Conservation (phyloP, 805 yeast species). For the Starmerella apicola region DNA sequence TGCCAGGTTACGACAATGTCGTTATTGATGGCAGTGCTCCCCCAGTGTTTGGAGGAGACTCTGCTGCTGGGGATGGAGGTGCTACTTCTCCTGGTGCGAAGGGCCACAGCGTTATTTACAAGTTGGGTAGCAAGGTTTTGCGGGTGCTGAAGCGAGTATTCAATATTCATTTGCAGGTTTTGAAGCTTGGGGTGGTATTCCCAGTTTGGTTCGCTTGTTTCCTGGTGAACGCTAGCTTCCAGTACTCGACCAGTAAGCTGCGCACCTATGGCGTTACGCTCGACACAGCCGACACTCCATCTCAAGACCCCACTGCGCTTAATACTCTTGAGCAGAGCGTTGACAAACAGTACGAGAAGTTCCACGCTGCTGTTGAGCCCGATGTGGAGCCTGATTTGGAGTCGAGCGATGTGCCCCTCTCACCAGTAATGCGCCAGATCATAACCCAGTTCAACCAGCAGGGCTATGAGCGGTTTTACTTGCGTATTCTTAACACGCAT, state of each 20-base stretch:
- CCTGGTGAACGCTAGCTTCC: conserved; percentile 34
- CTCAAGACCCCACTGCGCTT: too few relatives aligned
- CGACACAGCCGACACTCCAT: background rate
- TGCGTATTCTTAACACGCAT: conserved; percentile 51
- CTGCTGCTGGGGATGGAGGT: background rate
- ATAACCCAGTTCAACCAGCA: conserved; percentile 45
- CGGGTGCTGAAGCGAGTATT: conserved; percentile 6
- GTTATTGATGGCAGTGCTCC: conserved; percentile 9
- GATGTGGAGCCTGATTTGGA: conserved; percentile 12
- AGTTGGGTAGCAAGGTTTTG: background rate
- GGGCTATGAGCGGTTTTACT: conserved; percentile 59
- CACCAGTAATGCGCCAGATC: conserved; percentile 38
- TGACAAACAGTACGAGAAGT: conserved; percentile 19
- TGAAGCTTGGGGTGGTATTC: conserved; percentile 38
- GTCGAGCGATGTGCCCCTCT: conserved; percentile 11
- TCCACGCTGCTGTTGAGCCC: conserved; percentile 17
- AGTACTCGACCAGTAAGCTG: conserved; percentile 31
- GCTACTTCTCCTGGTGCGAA: background rate
- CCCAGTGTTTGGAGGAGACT: conserved; percentile 18
- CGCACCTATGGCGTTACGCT: conserved; percentile 20
- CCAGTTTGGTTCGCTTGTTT: conserved; percentile 58
- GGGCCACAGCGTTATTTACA: background rate
- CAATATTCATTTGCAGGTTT: conserved; percentile 26
- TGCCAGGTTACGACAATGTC: conserved; percentile 19
- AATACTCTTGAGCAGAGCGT: conserved; percentile 18